phyloP scores from a whole-genome alignment of 371 early-diverging fungal species.

The Syncephalastrum monosporum region DNA sequence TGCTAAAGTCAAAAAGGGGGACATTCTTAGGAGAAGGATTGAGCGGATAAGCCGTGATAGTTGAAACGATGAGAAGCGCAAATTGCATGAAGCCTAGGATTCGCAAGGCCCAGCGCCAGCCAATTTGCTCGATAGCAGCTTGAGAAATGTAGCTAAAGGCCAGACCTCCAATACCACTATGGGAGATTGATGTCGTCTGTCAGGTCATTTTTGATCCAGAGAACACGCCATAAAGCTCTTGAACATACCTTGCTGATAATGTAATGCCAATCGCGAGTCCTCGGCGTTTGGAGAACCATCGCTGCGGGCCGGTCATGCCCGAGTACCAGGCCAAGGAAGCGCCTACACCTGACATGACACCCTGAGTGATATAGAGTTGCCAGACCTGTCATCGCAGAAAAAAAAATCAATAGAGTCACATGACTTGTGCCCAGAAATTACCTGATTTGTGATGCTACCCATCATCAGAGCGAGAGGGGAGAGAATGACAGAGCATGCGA shows the following conservation, averaged over 20 bases:
- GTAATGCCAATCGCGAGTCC: conserved; percentile 43
- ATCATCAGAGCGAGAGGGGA: conserved; percentile 55
- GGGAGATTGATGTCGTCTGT: conserved; percentile 20
- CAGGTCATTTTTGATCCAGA: conserved; percentile 3
- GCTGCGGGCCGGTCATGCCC: conserved; percentile 15
- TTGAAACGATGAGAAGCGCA: conserved; percentile 42
- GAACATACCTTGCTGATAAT: conserved; percentile 42
- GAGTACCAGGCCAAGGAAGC: conserved; percentile 44
- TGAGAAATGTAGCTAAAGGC: conserved; percentile 49
- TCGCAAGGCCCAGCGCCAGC: conserved; percentile 64
- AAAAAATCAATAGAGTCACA: background rate
- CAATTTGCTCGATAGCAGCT: conserved; percentile 41
- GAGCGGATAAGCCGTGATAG: conserved; percentile 49
- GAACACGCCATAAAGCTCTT: background rate
- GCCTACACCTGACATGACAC: conserved; percentile 53
- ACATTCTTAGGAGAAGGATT: conserved; percentile 21
- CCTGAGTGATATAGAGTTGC: conserved; percentile 26
- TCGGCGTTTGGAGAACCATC: conserved; percentile 17
- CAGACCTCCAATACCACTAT: conserved; percentile 62
- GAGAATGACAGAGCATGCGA: conserved; percentile 27
- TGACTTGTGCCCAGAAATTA: conserved; percentile 11
- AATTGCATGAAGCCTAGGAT: conserved; percentile 56
- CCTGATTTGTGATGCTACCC: conserved; percentile 59
- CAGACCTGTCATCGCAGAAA: conserved; percentile 13
- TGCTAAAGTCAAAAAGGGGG: conserved; percentile 20